phyloP scores from a whole-genome alignment of 441 rosid genomes.

The Eutrema salsugineum region DNA sequence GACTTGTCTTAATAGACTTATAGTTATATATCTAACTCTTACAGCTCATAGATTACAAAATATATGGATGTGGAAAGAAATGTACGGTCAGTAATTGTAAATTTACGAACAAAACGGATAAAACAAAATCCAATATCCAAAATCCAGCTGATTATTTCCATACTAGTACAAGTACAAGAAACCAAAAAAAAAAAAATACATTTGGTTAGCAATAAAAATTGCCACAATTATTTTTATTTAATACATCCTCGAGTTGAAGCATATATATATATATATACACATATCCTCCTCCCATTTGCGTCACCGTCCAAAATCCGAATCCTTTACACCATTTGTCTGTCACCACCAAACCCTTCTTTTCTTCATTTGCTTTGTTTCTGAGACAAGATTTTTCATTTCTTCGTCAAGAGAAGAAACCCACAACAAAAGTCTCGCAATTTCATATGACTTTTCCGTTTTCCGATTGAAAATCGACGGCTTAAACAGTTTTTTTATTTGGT shows the following conservation, averaged over 20 bases:
- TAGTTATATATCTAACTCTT: neutral
- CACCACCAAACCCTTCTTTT: conserved; percentile 22
- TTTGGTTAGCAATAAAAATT: neutral
- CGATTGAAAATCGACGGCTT: neutral
- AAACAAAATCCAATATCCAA: conserved; percentile 15
- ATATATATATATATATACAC: neutral
- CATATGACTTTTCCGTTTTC: neutral
- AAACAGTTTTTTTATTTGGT: neutral
- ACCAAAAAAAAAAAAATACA: neutral
- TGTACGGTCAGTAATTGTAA: neutral
- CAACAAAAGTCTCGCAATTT: conserved; percentile 8
- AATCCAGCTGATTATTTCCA: neutral
- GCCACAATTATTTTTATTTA: neutral
- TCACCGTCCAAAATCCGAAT: conserved; percentile 17
- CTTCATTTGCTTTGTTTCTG: conserved; percentile 9
- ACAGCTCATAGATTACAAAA: conserved; percentile 6
- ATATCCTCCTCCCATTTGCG: neutral
- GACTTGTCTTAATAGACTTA: neutral
- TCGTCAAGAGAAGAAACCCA: neutral
- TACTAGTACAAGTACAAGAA: neutral
- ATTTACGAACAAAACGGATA: neutral
- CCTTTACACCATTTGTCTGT: conserved; percentile 4
- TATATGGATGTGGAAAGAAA: neutral
- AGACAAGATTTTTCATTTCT: neutral
- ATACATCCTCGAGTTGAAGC: neutral